phyloP scores from a whole-genome alignment of 805 yeast genomes.

The Wickerhamomyces canadensis region DNA sequence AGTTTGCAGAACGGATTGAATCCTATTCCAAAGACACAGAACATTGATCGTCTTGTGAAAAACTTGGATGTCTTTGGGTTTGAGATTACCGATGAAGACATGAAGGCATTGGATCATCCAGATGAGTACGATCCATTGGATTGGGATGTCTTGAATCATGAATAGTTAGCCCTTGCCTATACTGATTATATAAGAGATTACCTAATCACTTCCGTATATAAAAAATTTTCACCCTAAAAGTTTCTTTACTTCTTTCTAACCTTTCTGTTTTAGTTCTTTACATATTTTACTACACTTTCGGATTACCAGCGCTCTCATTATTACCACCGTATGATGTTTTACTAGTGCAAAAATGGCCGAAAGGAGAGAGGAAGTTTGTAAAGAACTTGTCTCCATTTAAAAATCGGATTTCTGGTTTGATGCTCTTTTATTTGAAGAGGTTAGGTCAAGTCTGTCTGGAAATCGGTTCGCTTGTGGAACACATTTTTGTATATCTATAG shows the following conservation, averaged over 20 bases:
- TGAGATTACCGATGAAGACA: constrained; percentile 36
- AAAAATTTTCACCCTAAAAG: too few relatives aligned
- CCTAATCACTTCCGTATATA: too few relatives aligned
- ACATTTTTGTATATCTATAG: too few relatives aligned
- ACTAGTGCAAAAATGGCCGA: constrained; percentile 27
- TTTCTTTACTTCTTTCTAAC: too few relatives aligned
- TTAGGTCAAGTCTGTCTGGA: constrained; percentile 1
- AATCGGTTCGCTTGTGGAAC: constrained; percentile 27
- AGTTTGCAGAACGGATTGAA: constrained; percentile 50
- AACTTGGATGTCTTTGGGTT: constrained; percentile 40
- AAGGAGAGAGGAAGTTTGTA: constrained; percentile 20
- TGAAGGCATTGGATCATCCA: constrained; percentile 41
- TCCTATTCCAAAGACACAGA: constrained; percentile 45
- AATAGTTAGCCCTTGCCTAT: too few relatives aligned
- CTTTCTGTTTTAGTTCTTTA: constrained; percentile 11
- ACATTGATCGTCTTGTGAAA: constrained; percentile 28
- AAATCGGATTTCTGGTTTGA: constrained; percentile 19
- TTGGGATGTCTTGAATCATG: constrained; percentile 42
- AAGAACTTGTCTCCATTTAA: constrained; percentile 14
- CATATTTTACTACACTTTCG: constrained; percentile 24
- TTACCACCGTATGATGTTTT: constrained; percentile 12
- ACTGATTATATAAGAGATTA: too few relatives aligned
- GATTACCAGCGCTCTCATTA: constrained; percentile 26
- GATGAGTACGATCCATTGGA: constrained; percentile 65
- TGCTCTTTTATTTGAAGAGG: background rate